phyloP scores from a whole-genome alignment of 2,329 filamentous ascomycete genomes.

The Fusarium dlaminii region DNA sequence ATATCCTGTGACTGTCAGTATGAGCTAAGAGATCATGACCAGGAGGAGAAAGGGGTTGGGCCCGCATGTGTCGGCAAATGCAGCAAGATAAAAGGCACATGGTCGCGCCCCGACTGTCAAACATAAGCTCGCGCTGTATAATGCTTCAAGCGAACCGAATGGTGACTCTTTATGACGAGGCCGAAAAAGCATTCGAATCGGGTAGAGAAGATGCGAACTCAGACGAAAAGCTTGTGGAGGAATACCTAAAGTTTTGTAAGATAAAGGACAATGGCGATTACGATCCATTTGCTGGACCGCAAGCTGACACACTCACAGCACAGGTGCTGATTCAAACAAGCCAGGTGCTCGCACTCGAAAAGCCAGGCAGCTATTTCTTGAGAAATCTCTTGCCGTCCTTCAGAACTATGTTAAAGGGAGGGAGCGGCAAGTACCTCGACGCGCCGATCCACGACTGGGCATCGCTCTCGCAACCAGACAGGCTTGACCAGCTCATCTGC shows the following conservation, averaged over 20 bases:
- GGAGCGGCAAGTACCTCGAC: not conserved
- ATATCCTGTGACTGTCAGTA: not conserved
- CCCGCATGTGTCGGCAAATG: not conserved
- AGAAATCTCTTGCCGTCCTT: not conserved
- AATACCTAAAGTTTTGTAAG: not conserved
- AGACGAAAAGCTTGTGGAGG: not conserved
- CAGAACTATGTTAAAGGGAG: not conserved
- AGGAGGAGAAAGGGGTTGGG: not conserved
- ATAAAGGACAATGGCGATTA: not conserved
- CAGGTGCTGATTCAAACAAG: not conserved
- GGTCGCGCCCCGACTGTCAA: not conserved
- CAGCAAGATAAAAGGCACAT: not conserved
- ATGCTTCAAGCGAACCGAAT: not conserved
- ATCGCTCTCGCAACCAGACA: not conserved
- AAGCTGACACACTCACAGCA: not conserved
- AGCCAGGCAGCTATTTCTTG: slow-evolving; percentile 2
- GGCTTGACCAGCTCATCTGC: slow-evolving; percentile 5
- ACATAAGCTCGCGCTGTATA: not conserved
- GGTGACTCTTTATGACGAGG: not conserved
- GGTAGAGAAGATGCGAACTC: not conserved
- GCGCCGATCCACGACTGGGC: slow-evolving; percentile 8
- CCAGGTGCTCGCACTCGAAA: not conserved
- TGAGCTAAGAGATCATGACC: not conserved
- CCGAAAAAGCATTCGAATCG: not conserved
- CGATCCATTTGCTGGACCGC: not conserved